Evolutionary conservation across 2,329 filamentous ascomycete species (phyloP), one percentile per base, ranked within the genome.

Genomic region (Cordyceps sp.): DNA sequence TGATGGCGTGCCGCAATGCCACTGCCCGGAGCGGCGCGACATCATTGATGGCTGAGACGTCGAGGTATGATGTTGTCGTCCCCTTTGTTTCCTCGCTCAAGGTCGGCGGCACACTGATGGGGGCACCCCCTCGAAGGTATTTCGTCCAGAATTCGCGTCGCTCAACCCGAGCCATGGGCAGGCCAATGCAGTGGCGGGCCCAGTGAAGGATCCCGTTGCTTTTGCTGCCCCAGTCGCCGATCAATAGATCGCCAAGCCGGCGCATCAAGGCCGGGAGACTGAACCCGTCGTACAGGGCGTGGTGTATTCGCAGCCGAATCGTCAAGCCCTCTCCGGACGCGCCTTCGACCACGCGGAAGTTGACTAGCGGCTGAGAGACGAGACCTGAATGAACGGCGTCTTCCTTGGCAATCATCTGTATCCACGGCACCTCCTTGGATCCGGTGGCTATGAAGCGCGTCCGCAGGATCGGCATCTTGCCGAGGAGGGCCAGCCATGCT

Each of bases 271-370:
- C 48, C 1, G 75, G 69, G 5, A 94, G 58, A 43, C 81, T 90
- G 37, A 92, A 64, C 6, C 77, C 85, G 49, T 94, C 88, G 46
- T 94, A 96, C 0, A 94, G 61, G 0, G 81, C 80, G 49, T 96
- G 86, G 39, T 93, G 85, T 5, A 94, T 76, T 18, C 61, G 61
- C 5, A 84, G 58, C 3, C 66, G 54, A 4, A 73, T 33, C 0
- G 39, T 26, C 42, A 40, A 36, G 0, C 41, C 38, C 0, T 39
- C 25, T 0, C 39, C 34, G 4, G 40, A 35, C 17, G 20, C 19
- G 9, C 37, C 27, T 4, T 33, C 32, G 9, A 31, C 26, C 0
- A 47, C 36, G 1, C 30, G 25, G 3, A 58, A 30, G 5, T 39
- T 35, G 3, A 47, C 38, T 27, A 54, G 40, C 1, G 46, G 52